These are phyloP conservation scores for Lasiosphaeris hirsuta DNA, from an alignment of 495 filamentous ascomycete species.

Conservation along the genomic window DNA sequence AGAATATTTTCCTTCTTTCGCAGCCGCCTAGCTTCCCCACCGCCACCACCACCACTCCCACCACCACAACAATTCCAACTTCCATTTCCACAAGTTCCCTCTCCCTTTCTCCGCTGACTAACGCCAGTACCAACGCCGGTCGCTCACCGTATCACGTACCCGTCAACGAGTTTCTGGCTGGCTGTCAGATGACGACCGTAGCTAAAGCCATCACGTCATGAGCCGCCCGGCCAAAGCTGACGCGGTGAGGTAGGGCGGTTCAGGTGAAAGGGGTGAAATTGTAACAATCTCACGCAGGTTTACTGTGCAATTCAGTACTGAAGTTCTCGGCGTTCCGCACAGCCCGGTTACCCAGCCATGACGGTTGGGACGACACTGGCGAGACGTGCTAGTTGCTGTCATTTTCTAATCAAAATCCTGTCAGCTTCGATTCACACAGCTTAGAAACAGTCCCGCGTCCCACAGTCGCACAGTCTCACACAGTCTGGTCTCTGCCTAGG, in stretches of 20 bases:
- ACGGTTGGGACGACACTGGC: no score
- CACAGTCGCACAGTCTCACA: no score
- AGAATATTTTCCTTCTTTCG: slow-evolving; percentile 7
- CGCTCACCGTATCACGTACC: neutral
- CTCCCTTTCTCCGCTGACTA: neutral
- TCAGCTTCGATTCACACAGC: no score
- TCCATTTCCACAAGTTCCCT: neutral
- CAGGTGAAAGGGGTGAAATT: neutral
- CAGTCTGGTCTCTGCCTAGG: no score
- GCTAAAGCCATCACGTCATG: slow-evolving; percentile 20
- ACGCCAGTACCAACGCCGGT: neutral
- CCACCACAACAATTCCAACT: no score
- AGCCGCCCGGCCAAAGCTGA: neutral
- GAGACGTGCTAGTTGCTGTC: no score
- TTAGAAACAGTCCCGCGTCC: no score
- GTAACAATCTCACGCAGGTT: neutral
- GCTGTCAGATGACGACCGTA: slow-evolving; percentile 12
- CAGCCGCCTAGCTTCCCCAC: no score
- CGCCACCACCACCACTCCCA: slow-evolving; percentile 12
- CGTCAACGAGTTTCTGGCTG: neutral
- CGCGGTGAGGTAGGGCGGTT: neutral
- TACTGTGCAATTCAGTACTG: neutral
- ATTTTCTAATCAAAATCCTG: no score
- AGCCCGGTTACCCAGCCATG: no score
- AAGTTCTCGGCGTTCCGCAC: no score